A percentile compares a stretch with the other conserved stretches of the same genome.
phyloP scores from a whole-genome alignment of 305 asterid genomes.

The Solanum hybrid region DNA sequence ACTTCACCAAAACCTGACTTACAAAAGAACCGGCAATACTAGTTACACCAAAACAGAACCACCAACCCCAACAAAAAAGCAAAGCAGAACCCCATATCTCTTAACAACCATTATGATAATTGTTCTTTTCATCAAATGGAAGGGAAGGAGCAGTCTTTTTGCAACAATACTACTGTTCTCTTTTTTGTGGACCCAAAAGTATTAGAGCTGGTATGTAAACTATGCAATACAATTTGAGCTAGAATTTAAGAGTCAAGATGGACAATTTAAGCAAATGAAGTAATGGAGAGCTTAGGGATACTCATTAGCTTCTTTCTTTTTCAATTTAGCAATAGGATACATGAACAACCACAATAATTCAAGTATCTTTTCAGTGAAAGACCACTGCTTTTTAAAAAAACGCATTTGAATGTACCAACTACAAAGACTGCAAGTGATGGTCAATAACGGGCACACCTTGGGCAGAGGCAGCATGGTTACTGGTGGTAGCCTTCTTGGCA shows the following conservation, averaged over 20 bases:
- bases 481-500: slow-evolving; percentile 50
- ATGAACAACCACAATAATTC: not conserved
- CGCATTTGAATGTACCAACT: not conserved
- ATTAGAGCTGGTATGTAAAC: not conserved
- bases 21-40: not conserved
- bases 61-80: not conserved
- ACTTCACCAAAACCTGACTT: not conserved
- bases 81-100: not conserved
- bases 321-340: not conserved
- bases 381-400: not conserved
- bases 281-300: not conserved
- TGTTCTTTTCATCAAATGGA: not conserved
- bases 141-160: not conserved
- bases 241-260: no score
- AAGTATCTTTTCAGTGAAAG: not conserved
- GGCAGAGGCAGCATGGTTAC: slow-evolving; percentile 35
- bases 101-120: not conserved
- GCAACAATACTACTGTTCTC: not conserved
- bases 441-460: slow-evolving; percentile 35
- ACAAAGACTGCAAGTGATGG: not conserved
- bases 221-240: not conserved
- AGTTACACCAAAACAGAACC: not conserved
- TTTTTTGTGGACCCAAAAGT: not conserved
- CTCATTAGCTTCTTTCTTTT: not conserved
- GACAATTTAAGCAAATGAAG: not conserved